Evolutionary conservation across 164 flowering plant species (phyloP).

Genomic region (Echeveria elegans): DNA sequence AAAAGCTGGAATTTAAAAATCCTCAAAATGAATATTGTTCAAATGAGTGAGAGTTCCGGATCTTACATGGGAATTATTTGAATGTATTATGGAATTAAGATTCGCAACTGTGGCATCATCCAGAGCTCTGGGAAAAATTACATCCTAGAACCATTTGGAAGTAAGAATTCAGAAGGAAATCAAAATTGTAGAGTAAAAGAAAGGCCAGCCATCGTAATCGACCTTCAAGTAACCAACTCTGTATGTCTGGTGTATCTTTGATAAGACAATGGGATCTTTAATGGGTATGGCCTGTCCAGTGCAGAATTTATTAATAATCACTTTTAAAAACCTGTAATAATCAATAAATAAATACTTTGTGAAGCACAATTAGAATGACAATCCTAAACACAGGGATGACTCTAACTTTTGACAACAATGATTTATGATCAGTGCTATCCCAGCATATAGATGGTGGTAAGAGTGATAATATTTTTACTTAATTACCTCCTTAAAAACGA

Average conservation of each 20-base stretch:
- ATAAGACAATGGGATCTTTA: slow-evolving; percentile 62
- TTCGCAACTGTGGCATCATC: slow-evolving; percentile 70
- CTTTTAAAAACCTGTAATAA: not conserved
- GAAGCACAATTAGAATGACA: not conserved
- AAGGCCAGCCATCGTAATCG: slow-evolving; percentile 6
- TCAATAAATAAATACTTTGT: not conserved
- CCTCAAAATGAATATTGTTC: not conserved
- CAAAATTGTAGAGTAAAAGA: not conserved
- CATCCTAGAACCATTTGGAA: slow-evolving; percentile 48
- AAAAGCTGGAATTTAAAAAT: not conserved
- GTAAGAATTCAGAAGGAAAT: slow-evolving; percentile 7
- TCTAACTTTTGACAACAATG: not conserved
- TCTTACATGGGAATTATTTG: slow-evolving; percentile 78
- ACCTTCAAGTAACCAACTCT: slow-evolving; percentile 94
- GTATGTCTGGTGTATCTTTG: slow-evolving; percentile 94
- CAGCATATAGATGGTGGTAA: not conserved
- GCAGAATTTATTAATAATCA: slow-evolving; percentile 6
- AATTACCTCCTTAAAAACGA: slow-evolving; percentile 87
- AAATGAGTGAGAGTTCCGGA: slow-evolving; percentile 11
- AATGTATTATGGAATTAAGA: slow-evolving; percentile 78
- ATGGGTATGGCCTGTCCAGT: slow-evolving; percentile 73
- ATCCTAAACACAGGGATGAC: not conserved
- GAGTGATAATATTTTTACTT: not conserved
- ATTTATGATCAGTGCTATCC: not conserved
- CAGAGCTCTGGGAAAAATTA: slow-evolving; percentile 73